phyloP scores from a whole-genome alignment of 495 filamentous ascomycete genomes.

The Aspergillus ostianus region DNA sequence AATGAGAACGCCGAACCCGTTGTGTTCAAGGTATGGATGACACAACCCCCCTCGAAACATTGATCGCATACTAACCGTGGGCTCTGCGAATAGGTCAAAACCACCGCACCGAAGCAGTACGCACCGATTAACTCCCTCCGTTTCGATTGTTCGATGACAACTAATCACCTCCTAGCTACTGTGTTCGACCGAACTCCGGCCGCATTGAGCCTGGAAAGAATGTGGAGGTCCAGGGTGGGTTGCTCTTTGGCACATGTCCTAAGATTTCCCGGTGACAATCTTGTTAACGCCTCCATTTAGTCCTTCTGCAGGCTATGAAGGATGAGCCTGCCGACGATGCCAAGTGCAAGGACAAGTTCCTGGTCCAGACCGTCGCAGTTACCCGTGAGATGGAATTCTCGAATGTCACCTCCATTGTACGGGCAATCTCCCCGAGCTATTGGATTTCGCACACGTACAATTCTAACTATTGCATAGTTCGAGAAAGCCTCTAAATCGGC shows the following conservation, averaged over 20 bases:
- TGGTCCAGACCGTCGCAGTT: constrained; percentile 90
- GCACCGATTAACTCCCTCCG: constrained; percentile 27
- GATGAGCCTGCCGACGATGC: constrained; percentile 81
- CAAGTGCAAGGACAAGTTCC: constrained; percentile 95
- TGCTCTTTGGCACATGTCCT: constrained; percentile 2
- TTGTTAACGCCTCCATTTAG: constrained; percentile 42
- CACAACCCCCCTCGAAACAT: not conserved
- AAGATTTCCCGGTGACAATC: too few relatives aligned
- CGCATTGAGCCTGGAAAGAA: constrained; percentile 83
- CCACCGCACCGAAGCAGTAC: constrained; percentile 98
- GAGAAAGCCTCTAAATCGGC: constrained; percentile 72
- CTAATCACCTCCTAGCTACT: constrained; percentile 68
- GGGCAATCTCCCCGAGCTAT: constrained; percentile 35
- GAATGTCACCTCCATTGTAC: constrained; percentile 76
- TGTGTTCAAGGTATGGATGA: constrained; percentile 82
- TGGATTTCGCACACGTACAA: not conserved
- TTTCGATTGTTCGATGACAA: constrained; percentile 13
- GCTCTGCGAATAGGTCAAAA: constrained; percentile 75
- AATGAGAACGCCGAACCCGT: constrained; percentile 78
- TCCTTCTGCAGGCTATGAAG: constrained; percentile 96
- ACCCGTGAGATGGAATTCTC: constrained; percentile 77
- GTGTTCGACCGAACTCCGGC: constrained; percentile 95
- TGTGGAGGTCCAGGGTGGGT: constrained; percentile 89
- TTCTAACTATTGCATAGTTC: constrained; percentile 43
- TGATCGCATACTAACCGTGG: constrained; percentile 22